Conservation (phyloP, 192 early-diverging fungal genomes). For the Spinellus fusiger region DNA sequence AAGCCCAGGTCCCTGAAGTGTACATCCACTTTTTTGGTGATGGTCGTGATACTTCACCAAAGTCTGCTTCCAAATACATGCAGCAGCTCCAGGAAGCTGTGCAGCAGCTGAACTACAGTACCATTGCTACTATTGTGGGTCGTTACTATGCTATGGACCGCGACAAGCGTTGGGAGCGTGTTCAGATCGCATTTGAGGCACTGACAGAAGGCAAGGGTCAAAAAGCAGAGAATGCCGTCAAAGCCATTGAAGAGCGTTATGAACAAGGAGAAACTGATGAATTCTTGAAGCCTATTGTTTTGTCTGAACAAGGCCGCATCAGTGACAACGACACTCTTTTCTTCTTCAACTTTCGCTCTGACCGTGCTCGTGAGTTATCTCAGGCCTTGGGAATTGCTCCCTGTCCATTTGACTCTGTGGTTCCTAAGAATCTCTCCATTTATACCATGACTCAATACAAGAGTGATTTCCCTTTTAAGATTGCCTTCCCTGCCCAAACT, state of each 20-base stretch:
- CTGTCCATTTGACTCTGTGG: conserved; percentile 72
- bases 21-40: conserved; percentile 98
- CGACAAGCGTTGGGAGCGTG: conserved; percentile 99
- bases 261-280: conserved; percentile 94
- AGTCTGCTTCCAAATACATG: conserved; percentile 79
- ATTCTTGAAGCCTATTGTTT: conserved; percentile 98
- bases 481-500: conserved; percentile 91
- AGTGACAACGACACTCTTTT: conserved; percentile 83
- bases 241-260: conserved; percentile 82
- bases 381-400: conserved; percentile 84
- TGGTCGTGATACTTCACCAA: conserved; percentile 94
- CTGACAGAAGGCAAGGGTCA: conserved; percentile 78
- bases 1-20: conserved; percentile 72
- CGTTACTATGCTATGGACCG: conserved; percentile 99
- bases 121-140: conserved; percentile 88
- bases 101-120: conserved; percentile 69
- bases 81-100: conserved; percentile 61
- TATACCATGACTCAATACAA: conserved; percentile 98
- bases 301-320: conserved; percentile 73
- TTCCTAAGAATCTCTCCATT: conserved; percentile 79
- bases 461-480: conserved; percentile 90
- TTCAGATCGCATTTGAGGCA: conserved; percentile 91
- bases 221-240: conserved; percentile 55
- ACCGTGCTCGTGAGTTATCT: conserved; percentile 94
- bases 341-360: conserved; percentile 98